A percentile compares a stretch with the other conserved stretches of the same genome.
phyloP scores from a whole-genome alignment of 768 basidiomycete species.

The Pilatotrama ljubarskyi region DNA sequence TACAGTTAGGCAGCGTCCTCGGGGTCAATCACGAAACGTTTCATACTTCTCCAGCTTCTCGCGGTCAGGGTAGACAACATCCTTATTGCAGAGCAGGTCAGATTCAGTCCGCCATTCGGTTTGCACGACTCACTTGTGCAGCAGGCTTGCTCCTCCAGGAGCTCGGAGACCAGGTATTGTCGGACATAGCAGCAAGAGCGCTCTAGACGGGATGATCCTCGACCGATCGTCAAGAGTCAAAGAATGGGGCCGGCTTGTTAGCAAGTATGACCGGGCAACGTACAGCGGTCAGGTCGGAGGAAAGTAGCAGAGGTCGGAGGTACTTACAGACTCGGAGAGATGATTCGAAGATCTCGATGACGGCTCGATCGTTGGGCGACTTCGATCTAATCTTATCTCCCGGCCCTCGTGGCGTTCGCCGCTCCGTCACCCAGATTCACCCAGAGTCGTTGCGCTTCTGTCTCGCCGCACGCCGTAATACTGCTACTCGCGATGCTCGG shows the following conservation, averaged over 20 bases:
- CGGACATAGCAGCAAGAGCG: not conserved
- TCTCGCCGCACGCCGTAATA: too few relatives aligned
- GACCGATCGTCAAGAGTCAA: too few relatives aligned
- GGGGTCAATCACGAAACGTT: not conserved
- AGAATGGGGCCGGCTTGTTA: too few relatives aligned
- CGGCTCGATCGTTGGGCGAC: not conserved
- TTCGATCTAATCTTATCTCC: not conserved
- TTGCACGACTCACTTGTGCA: conserved; percentile 59
- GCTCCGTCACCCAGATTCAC: too few relatives aligned
- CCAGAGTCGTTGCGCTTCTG: too few relatives aligned
- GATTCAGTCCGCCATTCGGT: not conserved
- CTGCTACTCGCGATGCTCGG: too few relatives aligned
- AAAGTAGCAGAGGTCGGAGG: too few relatives aligned
- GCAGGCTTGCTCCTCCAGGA: conserved; percentile 80
- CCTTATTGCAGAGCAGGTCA: conserved; percentile 38
- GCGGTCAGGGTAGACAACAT: conserved; percentile 71
- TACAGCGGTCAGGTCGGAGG: not conserved
- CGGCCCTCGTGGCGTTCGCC: not conserved
- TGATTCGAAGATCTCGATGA: not conserved
- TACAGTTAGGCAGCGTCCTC: not conserved
- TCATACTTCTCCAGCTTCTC: conserved; percentile 54
- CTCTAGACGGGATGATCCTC: not conserved
- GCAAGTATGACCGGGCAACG: not conserved
- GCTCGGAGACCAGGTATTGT: conserved; percentile 60
- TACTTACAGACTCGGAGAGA: not conserved